Percentiles rank a stretch among this genome's conserved stretches.
phyloP scores from a whole-genome alignment of 176 grass and related monocot species.

The Oryza glumipatula region DNA sequence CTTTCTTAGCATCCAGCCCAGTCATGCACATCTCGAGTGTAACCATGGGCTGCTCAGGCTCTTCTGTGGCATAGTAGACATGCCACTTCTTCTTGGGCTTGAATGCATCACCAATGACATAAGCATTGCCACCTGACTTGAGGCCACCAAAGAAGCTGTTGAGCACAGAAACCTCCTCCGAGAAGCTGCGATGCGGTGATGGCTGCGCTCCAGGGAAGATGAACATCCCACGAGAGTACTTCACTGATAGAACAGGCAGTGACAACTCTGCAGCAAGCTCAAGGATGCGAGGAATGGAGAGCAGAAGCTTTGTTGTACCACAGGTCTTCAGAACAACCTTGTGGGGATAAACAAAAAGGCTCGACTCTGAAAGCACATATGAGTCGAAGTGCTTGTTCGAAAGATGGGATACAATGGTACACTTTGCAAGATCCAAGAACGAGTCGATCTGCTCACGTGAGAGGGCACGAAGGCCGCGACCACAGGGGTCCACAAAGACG shows the following conservation, averaged over 20 bases:
- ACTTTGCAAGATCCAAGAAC: constrained; percentile 73
- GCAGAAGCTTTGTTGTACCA: constrained; percentile 82
- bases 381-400: constrained; percentile 82
- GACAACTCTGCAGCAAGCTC: constrained; percentile 65
- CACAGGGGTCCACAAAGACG: constrained; percentile 69
- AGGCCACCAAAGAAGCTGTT: constrained; percentile 76
- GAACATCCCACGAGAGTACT: constrained; percentile 82
- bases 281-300: constrained; percentile 82
- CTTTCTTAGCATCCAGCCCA: constrained; percentile 48
- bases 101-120: constrained; percentile 60
- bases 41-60: constrained; percentile 75
- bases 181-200: constrained; percentile 71
- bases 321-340: constrained; percentile 95
- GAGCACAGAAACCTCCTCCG: constrained; percentile 66
- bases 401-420: constrained; percentile 86
- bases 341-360: constrained; percentile 80
- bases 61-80: constrained; percentile 76
- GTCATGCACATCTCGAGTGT: constrained; percentile 99
- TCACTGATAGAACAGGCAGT: constrained; percentile 66
- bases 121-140: constrained; percentile 74
- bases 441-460: constrained; percentile 73
- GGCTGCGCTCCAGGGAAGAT: constrained; percentile 86
- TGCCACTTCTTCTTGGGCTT: constrained; percentile 83
- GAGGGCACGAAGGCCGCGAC: constrained; percentile 63
- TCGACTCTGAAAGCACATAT: constrained; percentile 87